phyloP scores from a whole-genome alignment of 2,329 filamentous ascomycete species.

The Colletotrichum sp. region DNA sequence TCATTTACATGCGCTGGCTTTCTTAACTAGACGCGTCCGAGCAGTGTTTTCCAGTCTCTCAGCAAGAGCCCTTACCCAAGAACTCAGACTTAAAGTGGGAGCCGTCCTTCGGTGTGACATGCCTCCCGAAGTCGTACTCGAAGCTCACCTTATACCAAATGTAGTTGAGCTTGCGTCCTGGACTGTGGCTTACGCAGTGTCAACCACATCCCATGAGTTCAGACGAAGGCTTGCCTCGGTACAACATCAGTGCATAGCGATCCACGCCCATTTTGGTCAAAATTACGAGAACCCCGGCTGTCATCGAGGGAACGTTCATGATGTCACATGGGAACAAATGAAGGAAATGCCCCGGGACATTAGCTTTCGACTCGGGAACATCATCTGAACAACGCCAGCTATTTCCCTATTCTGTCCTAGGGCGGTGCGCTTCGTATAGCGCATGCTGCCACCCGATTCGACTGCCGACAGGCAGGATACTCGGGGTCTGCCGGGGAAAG shows the following conservation, averaged over 20 bases:
- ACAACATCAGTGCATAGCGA: not conserved
- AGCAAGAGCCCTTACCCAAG: not conserved
- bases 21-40: rapidly evolving
- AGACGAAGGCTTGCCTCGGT: not conserved
- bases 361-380: not conserved
- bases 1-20: not conserved
- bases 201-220: not conserved
- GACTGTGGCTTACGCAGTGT: not conserved
- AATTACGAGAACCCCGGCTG: not conserved
- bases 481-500: not conserved
- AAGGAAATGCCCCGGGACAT: not conserved
- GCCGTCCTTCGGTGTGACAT: not conserved
- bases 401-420: not conserved
- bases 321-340: not conserved
- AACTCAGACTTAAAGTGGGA: not conserved
- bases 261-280: not conserved
- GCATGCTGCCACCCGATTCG: not conserved
- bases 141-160: not conserved
- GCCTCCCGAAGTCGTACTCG: not conserved
- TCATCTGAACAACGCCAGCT: not conserved
- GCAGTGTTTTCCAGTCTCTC: rapidly evolving
- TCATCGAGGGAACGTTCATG: not conserved
- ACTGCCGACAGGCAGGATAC: not conserved
- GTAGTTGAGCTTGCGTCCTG: not conserved
- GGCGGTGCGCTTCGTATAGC: not conserved